Evolutionary conservation across 345 rosid genomes (phyloP).

Genomic region (Eucalyptus dawsonii): DNA sequence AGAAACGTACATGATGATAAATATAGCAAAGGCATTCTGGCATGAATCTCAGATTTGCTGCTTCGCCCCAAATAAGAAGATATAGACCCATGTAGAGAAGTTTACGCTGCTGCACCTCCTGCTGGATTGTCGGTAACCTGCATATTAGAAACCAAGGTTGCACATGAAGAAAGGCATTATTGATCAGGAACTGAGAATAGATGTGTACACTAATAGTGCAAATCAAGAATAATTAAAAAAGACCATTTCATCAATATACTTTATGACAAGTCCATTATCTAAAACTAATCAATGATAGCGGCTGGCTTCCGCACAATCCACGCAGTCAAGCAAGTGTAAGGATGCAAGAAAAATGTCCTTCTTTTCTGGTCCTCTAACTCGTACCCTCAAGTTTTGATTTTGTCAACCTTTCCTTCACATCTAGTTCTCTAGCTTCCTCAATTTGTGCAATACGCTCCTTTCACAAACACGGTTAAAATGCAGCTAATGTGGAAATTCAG

Average conservation of each 20-base stretch:
- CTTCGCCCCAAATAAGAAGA: slow-evolving; percentile 99
- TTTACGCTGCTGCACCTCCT: slow-evolving; percentile 87
- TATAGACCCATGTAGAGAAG: slow-evolving; percentile 84
- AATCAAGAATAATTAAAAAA: background rate
- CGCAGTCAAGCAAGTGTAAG: too few species aligned
- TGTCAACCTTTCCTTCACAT: background rate
- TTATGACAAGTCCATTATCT: background rate
- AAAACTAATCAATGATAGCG: too few species aligned
- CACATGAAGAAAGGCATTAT: background rate
- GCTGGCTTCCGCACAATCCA: too few species aligned
- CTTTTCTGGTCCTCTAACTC: background rate
- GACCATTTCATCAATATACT: background rate
- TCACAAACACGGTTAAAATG: background rate
- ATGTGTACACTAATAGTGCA: background rate
- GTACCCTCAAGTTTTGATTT: background rate
- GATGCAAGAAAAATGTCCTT: too few species aligned
- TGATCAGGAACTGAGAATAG: background rate
- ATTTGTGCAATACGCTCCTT: background rate
- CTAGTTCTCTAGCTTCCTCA: background rate
- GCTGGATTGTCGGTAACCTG: slow-evolving; percentile 88
- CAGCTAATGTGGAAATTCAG: background rate
- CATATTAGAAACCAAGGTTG: background rate
- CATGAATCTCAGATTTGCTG: slow-evolving; percentile 98
- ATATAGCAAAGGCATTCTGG: slow-evolving; percentile 98
- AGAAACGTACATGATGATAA: slow-evolving; percentile 77